These are phyloP conservation scores for Coemansia sp. DNA, from an alignment of 192 early-diverging fungal genomes.

Conservation along the genomic window DNA sequence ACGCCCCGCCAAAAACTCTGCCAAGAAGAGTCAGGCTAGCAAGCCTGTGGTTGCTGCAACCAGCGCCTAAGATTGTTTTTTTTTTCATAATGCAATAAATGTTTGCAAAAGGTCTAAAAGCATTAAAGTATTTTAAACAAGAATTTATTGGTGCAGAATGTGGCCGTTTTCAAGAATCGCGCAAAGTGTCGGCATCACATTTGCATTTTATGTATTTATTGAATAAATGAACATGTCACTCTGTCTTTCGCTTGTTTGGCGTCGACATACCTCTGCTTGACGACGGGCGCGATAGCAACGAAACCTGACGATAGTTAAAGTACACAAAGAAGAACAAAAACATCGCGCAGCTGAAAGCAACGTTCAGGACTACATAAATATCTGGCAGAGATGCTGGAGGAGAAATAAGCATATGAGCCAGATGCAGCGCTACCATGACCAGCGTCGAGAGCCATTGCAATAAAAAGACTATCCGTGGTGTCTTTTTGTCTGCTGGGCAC, in stretches of 20 bases:
- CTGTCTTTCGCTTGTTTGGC: conserved; percentile 26
- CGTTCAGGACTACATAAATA: conserved; percentile 78
- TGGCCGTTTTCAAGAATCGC: too few relatives aligned
- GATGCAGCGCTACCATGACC: conserved; percentile 60
- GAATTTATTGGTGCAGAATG: too few relatives aligned
- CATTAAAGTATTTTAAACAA: too few relatives aligned
- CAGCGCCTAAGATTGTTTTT: background rate
- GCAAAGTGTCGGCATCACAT: too few relatives aligned
- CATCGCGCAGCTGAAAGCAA: conserved; percentile 62
- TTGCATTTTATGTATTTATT: too few relatives aligned
- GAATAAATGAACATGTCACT: too few relatives aligned
- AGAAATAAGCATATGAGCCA: conserved; percentile 58
- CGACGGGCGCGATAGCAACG: conserved; percentile 10
- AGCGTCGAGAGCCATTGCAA: conserved; percentile 36
- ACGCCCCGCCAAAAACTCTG: conserved; percentile 5
- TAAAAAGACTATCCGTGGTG: conserved; percentile 9
- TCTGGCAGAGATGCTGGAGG: conserved; percentile 78
- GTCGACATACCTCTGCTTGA: background rate
- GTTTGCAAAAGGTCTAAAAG: too few relatives aligned
- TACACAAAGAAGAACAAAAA: conserved; percentile 70
- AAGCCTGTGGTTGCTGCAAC: background rate
- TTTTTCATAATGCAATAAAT: background rate
- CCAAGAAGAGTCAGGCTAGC: conserved; percentile 8
- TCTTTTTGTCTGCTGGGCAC: conserved; percentile 20
- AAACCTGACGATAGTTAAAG: conserved; percentile 70